Evolutionary conservation across 129 eudicot genomes (phyloP), one percentile per base, ranked within the genome.

Genomic region (Pulicaria dysenterica): DNA sequence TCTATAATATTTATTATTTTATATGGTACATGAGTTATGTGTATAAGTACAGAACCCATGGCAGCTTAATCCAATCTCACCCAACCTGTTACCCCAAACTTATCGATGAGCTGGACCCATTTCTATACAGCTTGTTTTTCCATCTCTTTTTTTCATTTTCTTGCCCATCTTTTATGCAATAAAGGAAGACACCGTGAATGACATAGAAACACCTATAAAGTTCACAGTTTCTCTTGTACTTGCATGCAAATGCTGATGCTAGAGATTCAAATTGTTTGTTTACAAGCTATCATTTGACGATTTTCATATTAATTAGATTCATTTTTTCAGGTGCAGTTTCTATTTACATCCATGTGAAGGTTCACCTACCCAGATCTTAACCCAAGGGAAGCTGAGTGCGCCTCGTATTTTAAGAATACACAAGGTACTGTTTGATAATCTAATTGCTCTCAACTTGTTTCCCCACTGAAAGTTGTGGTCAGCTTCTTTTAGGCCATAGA

Each of bases 321-420:
- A 45, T 42, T 8, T 58, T 74, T 79, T 71, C 81, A 95, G 99
- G 84, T 95, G 99, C 83, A 91, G 99, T 78, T 95, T 95, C 77
- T 91, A 79, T 74, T 76, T 95, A 74, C 96, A 88, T 49, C 94
- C 99, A 79, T 86, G 80, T 77, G 99, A 95, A 86, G 97, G 99
- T 72, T 88, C 97, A 64, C 67, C 96, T 47, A 82, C 86, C 58
- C 99, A 95, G 83, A 91, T 95, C 81, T 85, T 81, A 45, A 90
- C 97, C 5, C 99, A 88, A 80, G 97, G 97, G 62, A 95, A 95
- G 73, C 82, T 95, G 64, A 95, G 96, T 68, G 99, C 99, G 3
- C 97, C 99, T 58, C 97, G 99, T 14, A 91, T 95, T 76, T 71
- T 95, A 82, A 86, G 95, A 84, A 85, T 95, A 79, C 99, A 95